These are phyloP conservation scores for Sordariomycetes sp. DNA, from an alignment of 2,329 filamentous ascomycete species.

Conservation along the genomic window DNA sequence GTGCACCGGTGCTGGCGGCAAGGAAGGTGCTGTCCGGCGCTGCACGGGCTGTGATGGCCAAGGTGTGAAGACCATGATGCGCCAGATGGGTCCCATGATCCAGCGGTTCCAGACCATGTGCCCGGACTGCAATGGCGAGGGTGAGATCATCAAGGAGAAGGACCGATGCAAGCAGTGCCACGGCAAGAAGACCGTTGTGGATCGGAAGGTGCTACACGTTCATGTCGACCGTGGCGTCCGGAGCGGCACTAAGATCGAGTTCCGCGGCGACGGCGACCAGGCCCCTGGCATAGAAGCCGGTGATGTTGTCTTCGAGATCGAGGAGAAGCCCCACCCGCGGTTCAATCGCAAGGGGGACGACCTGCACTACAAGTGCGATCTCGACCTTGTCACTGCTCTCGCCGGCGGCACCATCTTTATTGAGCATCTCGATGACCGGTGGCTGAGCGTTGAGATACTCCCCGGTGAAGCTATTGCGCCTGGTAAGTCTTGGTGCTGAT, in stretches of 20 bases:
- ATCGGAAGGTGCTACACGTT: slow-evolving; percentile 96
- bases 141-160: slow-evolving; percentile 92
- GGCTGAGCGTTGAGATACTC: slow-evolving; percentile 85
- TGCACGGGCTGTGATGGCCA: slow-evolving; percentile 85
- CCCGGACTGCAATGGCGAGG: slow-evolving; percentile 95
- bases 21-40: slow-evolving; percentile 93
- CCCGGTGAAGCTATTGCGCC: slow-evolving; percentile 91
- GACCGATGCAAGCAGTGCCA: slow-evolving; percentile 94
- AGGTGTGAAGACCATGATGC: slow-evolving; percentile 99
- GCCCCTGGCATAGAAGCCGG: slow-evolving; percentile 86
- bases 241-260: slow-evolving; percentile 92
- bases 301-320: slow-evolving; percentile 97
- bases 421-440: slow-evolving; percentile 95
- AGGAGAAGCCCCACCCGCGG: slow-evolving; percentile 93
- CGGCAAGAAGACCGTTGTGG: slow-evolving; percentile 96
- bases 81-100: slow-evolving; percentile 99
- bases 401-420: slow-evolving; percentile 85
- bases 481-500: slow-evolving; percentile 46
- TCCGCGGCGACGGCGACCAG: slow-evolving; percentile 93
- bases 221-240: slow-evolving; percentile 93
- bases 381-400: slow-evolving; percentile 89
- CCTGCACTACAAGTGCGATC: slow-evolving; percentile 87
- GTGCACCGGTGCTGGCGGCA: slow-evolving; percentile 89
- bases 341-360: slow-evolving; percentile 97
- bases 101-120: slow-evolving; percentile 99